Percentiles rank a stretch among this genome's conserved stretches.
phyloP scores from a whole-genome alignment of 225 moss, liverwort and hornwort species.

The Asterella californica region DNA sequence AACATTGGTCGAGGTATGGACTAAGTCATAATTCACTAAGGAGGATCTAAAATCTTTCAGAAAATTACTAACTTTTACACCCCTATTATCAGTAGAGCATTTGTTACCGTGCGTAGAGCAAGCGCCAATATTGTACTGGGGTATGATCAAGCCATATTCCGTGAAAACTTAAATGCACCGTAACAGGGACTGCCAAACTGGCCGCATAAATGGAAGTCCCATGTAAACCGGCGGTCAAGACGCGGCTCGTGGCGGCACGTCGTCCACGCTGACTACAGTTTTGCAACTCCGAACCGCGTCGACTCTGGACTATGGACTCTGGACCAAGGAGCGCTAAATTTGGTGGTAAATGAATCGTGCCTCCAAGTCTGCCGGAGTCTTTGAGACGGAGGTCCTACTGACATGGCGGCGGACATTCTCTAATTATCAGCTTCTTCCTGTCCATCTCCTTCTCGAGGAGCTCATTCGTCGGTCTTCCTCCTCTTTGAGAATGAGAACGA shows the following conservation, averaged over 20 bases:
- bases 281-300: not conserved
- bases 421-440: not conserved
- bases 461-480: not conserved
- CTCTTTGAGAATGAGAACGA: not conserved
- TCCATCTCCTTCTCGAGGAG: not conserved
- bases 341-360: not conserved
- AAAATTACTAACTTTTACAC: no score
- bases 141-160: no score
- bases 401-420: conserved; percentile 10
- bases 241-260: not conserved
- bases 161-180: no score
- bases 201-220: not conserved
- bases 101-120: no score
- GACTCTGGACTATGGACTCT: not conserved
- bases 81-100: no score
- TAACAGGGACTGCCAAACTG: no score
- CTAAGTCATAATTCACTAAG: no score
- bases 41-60: no score
- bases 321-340: not conserved
- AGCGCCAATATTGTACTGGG: no score
- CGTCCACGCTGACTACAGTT: not conserved
- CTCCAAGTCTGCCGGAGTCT: not conserved
- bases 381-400: not conserved
- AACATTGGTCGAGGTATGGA: no score
- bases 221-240: not conserved